These are phyloP conservation scores for Elsinoe batatas DNA, from an alignment of 2,329 filamentous ascomycete species.

Conservation along the genomic window DNA sequence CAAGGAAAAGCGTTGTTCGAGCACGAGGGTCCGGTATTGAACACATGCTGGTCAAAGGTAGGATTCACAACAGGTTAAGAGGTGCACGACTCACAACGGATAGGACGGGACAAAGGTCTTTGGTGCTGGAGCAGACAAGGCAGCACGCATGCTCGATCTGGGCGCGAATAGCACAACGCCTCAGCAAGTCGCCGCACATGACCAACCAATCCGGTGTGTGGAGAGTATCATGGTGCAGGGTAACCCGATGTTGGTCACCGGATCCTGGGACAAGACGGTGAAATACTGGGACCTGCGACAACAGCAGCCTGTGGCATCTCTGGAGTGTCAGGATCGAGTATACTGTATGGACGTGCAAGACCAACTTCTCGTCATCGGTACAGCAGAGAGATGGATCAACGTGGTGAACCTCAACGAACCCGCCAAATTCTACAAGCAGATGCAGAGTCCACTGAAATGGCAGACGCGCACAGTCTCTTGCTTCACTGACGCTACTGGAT, in stretches of 20 bases:
- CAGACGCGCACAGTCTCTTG: conserved; percentile 93
- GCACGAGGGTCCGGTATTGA: conserved; percentile 75
- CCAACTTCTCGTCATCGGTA: conserved; percentile 78
- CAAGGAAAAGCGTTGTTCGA: conserved; percentile 79
- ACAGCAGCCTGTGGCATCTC: conserved; percentile 52
- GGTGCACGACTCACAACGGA: conserved; percentile 10
- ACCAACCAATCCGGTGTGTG: conserved; percentile 69
- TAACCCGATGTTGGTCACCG: conserved; percentile 77
- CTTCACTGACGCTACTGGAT: conserved; percentile 84
- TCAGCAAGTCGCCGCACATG: conserved; percentile 71
- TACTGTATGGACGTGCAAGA: conserved; percentile 90
- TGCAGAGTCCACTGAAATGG: conserved; percentile 95
- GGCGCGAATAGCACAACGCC: conserved; percentile 40
- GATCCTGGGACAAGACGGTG: conserved; percentile 83
- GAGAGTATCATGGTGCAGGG: conserved; percentile 53
- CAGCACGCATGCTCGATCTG: conserved; percentile 79
- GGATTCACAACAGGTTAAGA: conserved; percentile 21
- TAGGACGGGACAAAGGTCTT: conserved; percentile 86
- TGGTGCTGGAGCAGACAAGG: conserved; percentile 83
- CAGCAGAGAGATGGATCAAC: conserved; percentile 92
- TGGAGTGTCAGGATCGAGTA: conserved; percentile 64
- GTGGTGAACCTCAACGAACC: conserved; percentile 86
- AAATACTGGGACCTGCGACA: conserved; percentile 79
- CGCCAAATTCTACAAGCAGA: conserved; percentile 85
- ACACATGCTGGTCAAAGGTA: conserved; percentile 82